These are phyloP conservation scores for Ophiosphaerella herpotricha DNA, from an alignment of 2,329 filamentous ascomycete species.

Conservation along the genomic window DNA sequence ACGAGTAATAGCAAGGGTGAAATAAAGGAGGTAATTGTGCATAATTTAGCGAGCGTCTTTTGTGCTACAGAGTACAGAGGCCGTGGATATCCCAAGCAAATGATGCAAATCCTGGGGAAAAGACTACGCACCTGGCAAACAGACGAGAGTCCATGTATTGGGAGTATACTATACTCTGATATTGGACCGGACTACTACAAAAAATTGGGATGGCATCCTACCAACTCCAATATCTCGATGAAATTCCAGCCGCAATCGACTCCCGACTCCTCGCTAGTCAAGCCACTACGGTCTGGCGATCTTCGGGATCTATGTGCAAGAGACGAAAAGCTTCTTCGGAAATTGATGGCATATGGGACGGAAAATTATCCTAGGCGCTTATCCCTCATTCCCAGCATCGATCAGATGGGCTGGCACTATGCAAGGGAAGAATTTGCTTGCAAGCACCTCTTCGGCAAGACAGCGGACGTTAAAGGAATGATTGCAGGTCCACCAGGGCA, in stretches of 20 bases:
- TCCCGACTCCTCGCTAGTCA: conserved; percentile 13
- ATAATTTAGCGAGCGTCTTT: conserved; percentile 79
- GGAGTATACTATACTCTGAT: conserved; percentile 81
- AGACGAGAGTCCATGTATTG: conserved; percentile 49
- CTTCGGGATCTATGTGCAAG: conserved; percentile 62
- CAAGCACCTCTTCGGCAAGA: conserved; percentile 58
- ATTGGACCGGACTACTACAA: conserved; percentile 82
- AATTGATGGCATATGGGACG: conserved; percentile 49
- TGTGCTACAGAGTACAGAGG: conserved; percentile 67
- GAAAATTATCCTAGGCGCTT: conserved; percentile 54
- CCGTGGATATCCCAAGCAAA: conserved; percentile 72
- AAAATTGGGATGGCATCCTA: conserved; percentile 72
- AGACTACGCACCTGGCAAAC: conserved; percentile 56
- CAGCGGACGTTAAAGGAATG: conserved; percentile 68
- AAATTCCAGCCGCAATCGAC: conserved; percentile 53
- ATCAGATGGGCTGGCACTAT: conserved; percentile 73
- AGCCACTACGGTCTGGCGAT: conserved; percentile 60
- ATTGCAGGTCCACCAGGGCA: conserved; percentile 57
- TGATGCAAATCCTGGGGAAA: conserved; percentile 70
- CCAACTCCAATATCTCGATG: conserved; percentile 69
- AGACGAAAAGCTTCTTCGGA: conserved; percentile 66
- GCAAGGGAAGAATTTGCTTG: conserved; percentile 76
- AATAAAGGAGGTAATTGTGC: conserved; percentile 61
- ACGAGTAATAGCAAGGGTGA: conserved; percentile 48
- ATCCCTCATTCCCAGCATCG: conserved; percentile 67